Percentiles rank a stretch among this genome's conserved stretches.
These are phyloP conservation scores for Raphanus hybrid DNA, from an alignment of 441 rosid genomes.

Conservation along the genomic window DNA sequence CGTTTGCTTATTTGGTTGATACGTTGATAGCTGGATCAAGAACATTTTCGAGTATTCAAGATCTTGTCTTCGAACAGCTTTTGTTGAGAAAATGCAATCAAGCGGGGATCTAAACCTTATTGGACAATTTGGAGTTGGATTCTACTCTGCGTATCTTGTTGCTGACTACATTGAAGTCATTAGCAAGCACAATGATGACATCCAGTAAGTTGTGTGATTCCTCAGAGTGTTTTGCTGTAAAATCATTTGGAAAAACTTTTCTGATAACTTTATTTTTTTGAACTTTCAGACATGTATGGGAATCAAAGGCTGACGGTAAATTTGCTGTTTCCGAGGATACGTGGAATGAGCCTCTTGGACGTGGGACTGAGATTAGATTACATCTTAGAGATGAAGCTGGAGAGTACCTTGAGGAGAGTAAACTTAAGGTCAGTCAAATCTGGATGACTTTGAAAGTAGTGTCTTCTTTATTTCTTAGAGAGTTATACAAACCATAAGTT, in stretches of 20 bases:
- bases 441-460: not conserved
- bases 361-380: conserved; percentile 3
- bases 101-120: conserved; percentile 95
- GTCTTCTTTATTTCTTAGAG: conserved; percentile 1
- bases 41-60: not conserved
- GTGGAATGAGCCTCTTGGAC: conserved; percentile 1
- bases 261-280: not conserved
- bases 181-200: conserved; percentile 95
- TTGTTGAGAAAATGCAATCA: conserved; percentile 97
- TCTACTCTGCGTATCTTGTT: conserved; percentile 93
- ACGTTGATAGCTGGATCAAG: not conserved
- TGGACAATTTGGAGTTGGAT: conserved; percentile 99
- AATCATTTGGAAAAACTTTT: not conserved
- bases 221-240: not conserved
- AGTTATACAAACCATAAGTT: no score
- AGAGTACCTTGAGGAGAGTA: not conserved
- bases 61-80: conserved; percentile 51
- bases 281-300: not conserved
- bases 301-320: conserved; percentile 1
- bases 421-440: not conserved
- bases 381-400: conserved; percentile 3
- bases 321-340: not conserved
- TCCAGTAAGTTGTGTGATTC: conserved; percentile 57
- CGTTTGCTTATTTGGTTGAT: not conserved
- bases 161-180: conserved; percentile 98